Conservation (phyloP, 345 rosid species). For the Linum tenue region DNA sequence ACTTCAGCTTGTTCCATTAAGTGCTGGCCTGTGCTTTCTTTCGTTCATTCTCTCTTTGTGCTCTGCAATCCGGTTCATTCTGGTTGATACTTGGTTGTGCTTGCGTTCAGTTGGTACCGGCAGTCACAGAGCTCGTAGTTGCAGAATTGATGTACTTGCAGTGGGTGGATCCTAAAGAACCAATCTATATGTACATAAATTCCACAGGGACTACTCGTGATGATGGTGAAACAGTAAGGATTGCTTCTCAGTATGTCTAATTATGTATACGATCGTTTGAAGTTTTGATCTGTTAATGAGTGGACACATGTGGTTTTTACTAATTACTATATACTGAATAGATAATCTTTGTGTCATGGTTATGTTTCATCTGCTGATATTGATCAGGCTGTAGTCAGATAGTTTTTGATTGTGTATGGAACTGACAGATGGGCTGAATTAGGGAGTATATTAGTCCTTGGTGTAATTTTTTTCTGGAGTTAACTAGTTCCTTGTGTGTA, state of each 20-base stretch:
- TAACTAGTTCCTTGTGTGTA: too few species aligned
- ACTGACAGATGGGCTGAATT: too few species aligned
- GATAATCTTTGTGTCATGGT: too few species aligned
- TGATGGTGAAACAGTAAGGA: slow-evolving; percentile 76
- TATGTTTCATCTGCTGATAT: too few species aligned
- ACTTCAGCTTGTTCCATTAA: not conserved
- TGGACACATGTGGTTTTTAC: too few species aligned
- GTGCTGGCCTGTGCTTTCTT: not conserved
- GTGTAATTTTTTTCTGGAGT: too few species aligned
- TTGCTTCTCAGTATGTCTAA: not conserved
- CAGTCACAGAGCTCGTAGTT: slow-evolving; percentile 69
- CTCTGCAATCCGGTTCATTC: slow-evolving; percentile 8
- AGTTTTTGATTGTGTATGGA: too few species aligned
- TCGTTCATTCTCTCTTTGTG: not conserved
- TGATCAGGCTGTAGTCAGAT: too few species aligned
- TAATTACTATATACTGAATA: too few species aligned
- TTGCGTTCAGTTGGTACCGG: slow-evolving; percentile 67
- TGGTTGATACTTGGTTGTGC: slow-evolving; percentile 5
- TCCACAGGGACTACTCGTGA: slow-evolving; percentile 90
- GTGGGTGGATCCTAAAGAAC: slow-evolving; percentile 62
- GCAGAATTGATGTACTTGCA: slow-evolving; percentile 80
- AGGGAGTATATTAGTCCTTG: too few species aligned
- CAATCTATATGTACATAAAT: slow-evolving; percentile 67
- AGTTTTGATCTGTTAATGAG: too few species aligned
- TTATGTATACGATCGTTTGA: not conserved